Evolutionary conservation across 2,329 filamentous ascomycete species (phyloP).

Genomic region (Apiospora kogelbergensis): DNA sequence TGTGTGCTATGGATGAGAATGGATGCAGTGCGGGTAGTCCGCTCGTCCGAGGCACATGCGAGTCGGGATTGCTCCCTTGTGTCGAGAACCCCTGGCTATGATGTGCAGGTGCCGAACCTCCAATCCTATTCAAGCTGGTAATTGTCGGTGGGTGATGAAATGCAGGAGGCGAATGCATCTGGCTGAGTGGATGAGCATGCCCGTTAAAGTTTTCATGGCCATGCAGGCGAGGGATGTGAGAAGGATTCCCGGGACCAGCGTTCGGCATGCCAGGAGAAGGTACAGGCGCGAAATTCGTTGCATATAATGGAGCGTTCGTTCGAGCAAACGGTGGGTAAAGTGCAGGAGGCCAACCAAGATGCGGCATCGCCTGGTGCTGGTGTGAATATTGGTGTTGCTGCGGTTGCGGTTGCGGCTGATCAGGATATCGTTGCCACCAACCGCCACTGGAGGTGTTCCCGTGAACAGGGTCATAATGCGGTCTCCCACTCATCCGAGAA

Average conservation of each 20-base stretch:
- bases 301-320: not conserved
- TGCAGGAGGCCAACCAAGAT: slow-evolving; percentile 6
- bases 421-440: slow-evolving; percentile 15
- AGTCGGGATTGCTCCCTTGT: not conserved
- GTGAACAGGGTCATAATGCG: slow-evolving; percentile 27
- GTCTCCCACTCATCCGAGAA: slow-evolving; percentile 17
- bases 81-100: slow-evolving; percentile 18
- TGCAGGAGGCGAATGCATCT: slow-evolving; percentile 10
- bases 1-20: not conserved
- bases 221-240: not conserved
- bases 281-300: not conserved
- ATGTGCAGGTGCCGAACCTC: slow-evolving; percentile 22
- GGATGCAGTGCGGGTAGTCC: slow-evolving; percentile 12
- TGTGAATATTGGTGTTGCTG: slow-evolving; percentile 11
- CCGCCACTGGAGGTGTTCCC: slow-evolving; percentile 5
- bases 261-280: not conserved
- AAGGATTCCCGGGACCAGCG: not conserved
- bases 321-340: not conserved
- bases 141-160: slow-evolving; percentile 17
- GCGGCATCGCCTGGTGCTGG: not conserved
- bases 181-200: slow-evolving; percentile 4
- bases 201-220: not conserved
- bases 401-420: not conserved
- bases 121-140: slow-evolving; percentile 21
- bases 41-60: slow-evolving; percentile 5